Evolutionary conservation across 1,284 basidiomycete species (phyloP).

Genomic region (Mycena sp.): DNA sequence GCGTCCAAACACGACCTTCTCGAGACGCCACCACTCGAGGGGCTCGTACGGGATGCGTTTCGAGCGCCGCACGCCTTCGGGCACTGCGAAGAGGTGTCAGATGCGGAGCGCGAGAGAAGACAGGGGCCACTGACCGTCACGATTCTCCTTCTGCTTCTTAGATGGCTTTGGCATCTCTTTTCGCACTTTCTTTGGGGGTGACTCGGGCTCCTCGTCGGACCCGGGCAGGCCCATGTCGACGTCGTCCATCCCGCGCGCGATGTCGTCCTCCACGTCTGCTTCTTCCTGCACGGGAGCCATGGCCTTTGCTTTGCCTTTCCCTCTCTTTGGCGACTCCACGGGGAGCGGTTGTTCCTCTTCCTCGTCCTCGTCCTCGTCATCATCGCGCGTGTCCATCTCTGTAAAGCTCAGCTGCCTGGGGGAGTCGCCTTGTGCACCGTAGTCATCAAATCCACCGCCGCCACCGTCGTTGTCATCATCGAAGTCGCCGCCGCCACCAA

Average conservation of each 20-base stretch:
- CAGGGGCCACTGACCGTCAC: slow-evolving; percentile 36
- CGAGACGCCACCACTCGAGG: slow-evolving; percentile 92
- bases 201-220: slow-evolving; percentile 28
- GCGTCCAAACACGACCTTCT: slow-evolving; percentile 86
- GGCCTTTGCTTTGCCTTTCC: slow-evolving; percentile 15
- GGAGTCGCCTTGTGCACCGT: slow-evolving; percentile 19
- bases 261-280: slow-evolving; percentile 61
- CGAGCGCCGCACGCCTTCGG: slow-evolving; percentile 79
- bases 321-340: slow-evolving; percentile 3
- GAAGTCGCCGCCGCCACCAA: slow-evolving; percentile 39
- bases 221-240: slow-evolving; percentile 31
- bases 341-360: background rate
- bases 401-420: slow-evolving; percentile 23
- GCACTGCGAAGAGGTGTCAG: slow-evolving; percentile 33
- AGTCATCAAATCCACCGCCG: slow-evolving; percentile 38
- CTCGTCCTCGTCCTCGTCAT: slow-evolving; percentile 47
- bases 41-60: slow-evolving; percentile 79
- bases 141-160: slow-evolving; percentile 50
- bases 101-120: slow-evolving; percentile 11
- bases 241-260: slow-evolving; percentile 57
- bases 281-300: slow-evolving; percentile 31
- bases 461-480: no score
- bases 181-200: background rate
- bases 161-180: background rate
- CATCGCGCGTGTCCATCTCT: slow-evolving; percentile 44